Conservation (phyloP, 2,329 filamentous ascomycete genomes). For the Colletotrichum tanaceti region DNA sequence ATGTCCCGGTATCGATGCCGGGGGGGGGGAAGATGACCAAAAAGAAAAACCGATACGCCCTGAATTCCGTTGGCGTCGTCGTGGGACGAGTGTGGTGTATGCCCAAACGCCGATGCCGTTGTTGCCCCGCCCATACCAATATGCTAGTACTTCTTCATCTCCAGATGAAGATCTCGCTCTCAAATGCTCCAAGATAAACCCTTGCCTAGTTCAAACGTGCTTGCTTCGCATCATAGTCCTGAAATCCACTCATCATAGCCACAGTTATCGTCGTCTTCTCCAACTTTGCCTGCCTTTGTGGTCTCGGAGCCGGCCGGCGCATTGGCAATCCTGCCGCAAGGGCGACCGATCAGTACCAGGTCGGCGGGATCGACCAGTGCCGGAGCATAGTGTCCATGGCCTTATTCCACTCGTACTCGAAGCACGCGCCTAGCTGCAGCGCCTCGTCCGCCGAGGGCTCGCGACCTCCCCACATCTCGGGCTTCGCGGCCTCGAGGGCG, state of each 20-base stretch:
- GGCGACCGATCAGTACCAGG: conserved; percentile 51
- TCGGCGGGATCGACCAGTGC: conserved; percentile 74
- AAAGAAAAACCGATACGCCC: background rate
- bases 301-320: background rate
- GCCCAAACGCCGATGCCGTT: background rate
- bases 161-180: background rate
- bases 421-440: conserved; percentile 69
- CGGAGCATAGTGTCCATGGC: conserved; percentile 74
- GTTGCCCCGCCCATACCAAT: background rate
- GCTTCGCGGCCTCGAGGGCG: conserved; percentile 68
- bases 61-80: background rate
- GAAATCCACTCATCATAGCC: background rate
- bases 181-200: background rate
- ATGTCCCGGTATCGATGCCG: background rate
- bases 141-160: background rate
- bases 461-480: conserved; percentile 76
- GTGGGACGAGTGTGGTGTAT: background rate
- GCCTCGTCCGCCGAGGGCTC: conserved; percentile 67
- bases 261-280: background rate
- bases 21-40: background rate
- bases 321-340: no score
- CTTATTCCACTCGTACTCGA: conserved; percentile 74
- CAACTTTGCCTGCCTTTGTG: background rate
- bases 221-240: background rate
- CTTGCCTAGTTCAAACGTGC: no score